Evolutionary conservation across 2,329 filamentous ascomycete species (phyloP), one percentile per base, ranked within the genome.

Genomic region (Sclerotinia glacialis): DNA sequence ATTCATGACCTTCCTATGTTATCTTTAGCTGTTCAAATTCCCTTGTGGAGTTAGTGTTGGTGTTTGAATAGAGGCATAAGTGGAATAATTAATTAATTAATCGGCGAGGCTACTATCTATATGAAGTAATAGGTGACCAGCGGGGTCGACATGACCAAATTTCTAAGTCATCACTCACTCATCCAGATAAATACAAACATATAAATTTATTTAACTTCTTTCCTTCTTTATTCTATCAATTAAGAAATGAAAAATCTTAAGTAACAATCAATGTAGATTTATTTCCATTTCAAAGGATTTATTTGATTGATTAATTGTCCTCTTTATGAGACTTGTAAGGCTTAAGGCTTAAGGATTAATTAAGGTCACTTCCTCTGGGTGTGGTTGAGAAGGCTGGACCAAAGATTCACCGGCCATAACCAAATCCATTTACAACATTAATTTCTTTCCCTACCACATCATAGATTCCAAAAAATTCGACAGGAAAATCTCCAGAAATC

Each of bases 311-410:
- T 46, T 23, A n/a, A 49, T 31, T 47, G 47, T 61, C 58, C 58
- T 49, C 58, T 61, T 49, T 61, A 46, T 34, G 26, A 62, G 59
- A 47, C 59, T 62, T 23, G 14, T 55, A n/a, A 40, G 31, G 31
- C 21, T 23, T 8, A n/a, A n/a, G n/a, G n/a, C n/a, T n/a, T n/a
- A n/a, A n/a, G n/a, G n/a, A n/a, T n/a, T n/a, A n/a, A n/a, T n/a
- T n/a, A n/a, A n/a, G n/a, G n/a, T n/a, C n/a, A n/a, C n/a, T 31
- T 23, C 21, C 16, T 18, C 9, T 40, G n/a, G 44, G 18, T 46
- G 21, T 14, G 44, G 21, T 47, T n/a, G 14, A 60, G 8, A 47
- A 60, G 42, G 56, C 56, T 60, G 55, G 18, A 18, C 40, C 42
- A 59, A n/a, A 59, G 55, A 59, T 34, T 46, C 40, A 46, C 40